These are phyloP conservation scores for Xylariaceae sp. DNA, from an alignment of 2,329 filamentous ascomycete species.

Conservation along the genomic window DNA sequence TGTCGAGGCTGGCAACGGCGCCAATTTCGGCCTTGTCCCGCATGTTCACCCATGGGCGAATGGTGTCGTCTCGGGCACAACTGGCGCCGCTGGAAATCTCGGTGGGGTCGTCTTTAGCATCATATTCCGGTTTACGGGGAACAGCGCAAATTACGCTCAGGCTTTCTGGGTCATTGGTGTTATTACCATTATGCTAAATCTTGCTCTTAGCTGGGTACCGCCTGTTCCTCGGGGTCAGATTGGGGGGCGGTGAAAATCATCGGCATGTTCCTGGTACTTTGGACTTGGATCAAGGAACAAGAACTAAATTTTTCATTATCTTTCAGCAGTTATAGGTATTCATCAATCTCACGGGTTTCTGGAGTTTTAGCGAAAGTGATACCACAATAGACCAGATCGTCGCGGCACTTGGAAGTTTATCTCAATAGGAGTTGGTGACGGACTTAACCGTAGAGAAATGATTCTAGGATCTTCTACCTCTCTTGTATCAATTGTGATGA, in stretches of 20 bases:
- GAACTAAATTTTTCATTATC: no score
- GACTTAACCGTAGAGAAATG: not conserved
- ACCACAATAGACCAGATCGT: not conserved
- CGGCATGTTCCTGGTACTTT: no score
- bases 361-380: not conserved
- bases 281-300: no score
- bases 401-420: not conserved
- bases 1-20: constrained; percentile 78
- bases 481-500: no score
- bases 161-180: constrained; percentile 80
- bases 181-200: constrained; percentile 66
- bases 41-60: constrained; percentile 83
- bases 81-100: constrained; percentile 77
- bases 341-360: not conserved
- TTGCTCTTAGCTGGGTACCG: constrained; percentile 55
- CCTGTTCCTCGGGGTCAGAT: constrained; percentile 54
- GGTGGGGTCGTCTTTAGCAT: constrained; percentile 83
- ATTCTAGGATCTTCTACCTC: no score
- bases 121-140: constrained; percentile 68
- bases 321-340: no score
- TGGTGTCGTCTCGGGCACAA: constrained; percentile 70
- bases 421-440: not conserved
- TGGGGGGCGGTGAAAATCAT: constrained; percentile 42
- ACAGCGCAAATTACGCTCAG: constrained; percentile 62
- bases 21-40: constrained; percentile 81